Evolutionary conservation across 306 rosid species (phyloP).

Genomic region (Lagenaria siceraria): DNA sequence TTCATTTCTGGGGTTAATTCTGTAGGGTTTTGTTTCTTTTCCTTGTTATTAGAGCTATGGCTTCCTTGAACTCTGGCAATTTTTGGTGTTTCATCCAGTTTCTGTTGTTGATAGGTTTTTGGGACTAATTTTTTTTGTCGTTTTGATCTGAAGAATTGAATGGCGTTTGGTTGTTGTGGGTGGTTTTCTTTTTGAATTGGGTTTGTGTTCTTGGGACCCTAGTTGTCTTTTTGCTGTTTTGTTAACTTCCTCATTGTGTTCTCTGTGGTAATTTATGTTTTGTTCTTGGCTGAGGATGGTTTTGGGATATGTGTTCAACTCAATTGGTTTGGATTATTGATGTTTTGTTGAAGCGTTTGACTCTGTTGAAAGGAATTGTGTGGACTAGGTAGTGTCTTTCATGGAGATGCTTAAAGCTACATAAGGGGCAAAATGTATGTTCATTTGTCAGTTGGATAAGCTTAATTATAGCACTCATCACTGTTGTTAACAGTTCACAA

Average conservation of each 20-base stretch:
- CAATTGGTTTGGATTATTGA: not conserved
- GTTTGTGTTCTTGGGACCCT: not conserved
- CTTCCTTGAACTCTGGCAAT: not conserved
- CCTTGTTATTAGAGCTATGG: slow-evolving; percentile 6
- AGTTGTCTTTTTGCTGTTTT: not conserved
- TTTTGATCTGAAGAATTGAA: slow-evolving; percentile 2
- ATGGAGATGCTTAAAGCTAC: not conserved
- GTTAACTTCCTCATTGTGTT: not conserved
- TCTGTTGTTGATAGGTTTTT: not conserved
- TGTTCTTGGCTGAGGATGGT: not conserved
- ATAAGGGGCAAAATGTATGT: not conserved
- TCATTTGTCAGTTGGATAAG: not conserved
- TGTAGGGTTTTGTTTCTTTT: slow-evolving; percentile 4
- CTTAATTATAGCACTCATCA: not conserved
- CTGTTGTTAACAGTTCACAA: not conserved
- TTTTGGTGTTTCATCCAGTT: not conserved
- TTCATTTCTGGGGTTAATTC: not conserved
- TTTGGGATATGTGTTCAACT: not conserved
- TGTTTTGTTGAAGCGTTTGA: not conserved
- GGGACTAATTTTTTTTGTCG: not conserved
- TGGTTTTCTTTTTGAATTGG: not conserved
- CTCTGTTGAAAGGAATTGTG: not conserved
- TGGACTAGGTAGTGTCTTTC: not conserved
- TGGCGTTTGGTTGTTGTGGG: not conserved
- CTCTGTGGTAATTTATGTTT: not conserved